Base-by-base conservation (phyloP, 2,329 filamentous ascomycete genomes). In the Teratosphaeria viscida region DNA sequence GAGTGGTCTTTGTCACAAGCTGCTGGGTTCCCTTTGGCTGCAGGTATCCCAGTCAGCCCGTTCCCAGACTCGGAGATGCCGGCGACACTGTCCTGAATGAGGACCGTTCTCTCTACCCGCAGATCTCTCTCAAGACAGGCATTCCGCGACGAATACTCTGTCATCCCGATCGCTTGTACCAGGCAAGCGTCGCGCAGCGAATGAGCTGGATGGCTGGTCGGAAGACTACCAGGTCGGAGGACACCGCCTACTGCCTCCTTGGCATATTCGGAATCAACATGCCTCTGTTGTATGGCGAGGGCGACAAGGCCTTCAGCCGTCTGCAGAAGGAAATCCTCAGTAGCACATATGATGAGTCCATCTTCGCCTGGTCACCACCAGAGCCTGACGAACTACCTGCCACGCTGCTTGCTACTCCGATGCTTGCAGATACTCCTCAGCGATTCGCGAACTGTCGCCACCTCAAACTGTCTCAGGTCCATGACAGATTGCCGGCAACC, bases 141-240 rank as follows among this genome's bases (percentile, higher is more conserved):
- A 39, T 12, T 16, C 37, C 37, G 37, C 37, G 37, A 16, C 37
- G 37, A 39, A 32, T 6, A 32, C 12, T 4, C 27, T 19, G 53
- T 54, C 12, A 16, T 32, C 14, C 53, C 6, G 16, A 19, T 29
- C 53, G 27, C 27, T 32, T 12, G 32, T 37, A 19, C 5, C 7
- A 54, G 53, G 32, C 39, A 23, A 16, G 16, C 16, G 16, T 16
- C 2, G 34, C 23, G 14, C 43, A 14, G 14, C 34, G 8, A 14
- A 62, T 66, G 62, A 64, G 60, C 26, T 66, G 64, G 64, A 60
- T 62, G 16, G 52, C 62, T 3, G 55, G 37, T 14, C 12, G 55
- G 8, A 27, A 56, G 32, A 56, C 29, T 14, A 37, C 37, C 6
- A 14, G 55, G 5, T 3, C 14, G 19, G 55, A 56, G 5, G 29